Conservation (phyloP, 108 stramenopile species). For the Pseudonitzschia multistriata region DNA sequence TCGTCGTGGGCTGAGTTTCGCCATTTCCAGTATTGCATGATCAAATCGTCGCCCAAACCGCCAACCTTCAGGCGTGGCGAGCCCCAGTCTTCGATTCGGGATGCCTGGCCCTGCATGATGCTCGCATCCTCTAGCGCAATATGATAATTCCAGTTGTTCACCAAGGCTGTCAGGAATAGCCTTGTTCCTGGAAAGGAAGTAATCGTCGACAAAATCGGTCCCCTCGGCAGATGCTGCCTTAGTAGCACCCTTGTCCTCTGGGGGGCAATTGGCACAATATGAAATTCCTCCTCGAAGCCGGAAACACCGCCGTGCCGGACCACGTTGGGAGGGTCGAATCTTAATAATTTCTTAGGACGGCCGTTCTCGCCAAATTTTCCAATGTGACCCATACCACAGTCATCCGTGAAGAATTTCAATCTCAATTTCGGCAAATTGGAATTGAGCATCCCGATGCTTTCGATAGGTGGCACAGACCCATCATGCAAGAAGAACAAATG, state of each 20-base stretch:
- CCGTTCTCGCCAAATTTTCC: not conserved
- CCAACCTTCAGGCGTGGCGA: not conserved
- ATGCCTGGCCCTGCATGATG: slow-evolving; percentile 34
- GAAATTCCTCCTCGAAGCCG: slow-evolving; percentile 36
- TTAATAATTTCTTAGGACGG: slow-evolving; percentile 17
- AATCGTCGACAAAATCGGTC: slow-evolving; percentile 31
- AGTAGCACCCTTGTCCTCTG: slow-evolving; percentile 30
- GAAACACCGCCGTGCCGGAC: slow-evolving; percentile 38
- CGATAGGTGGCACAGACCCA: slow-evolving; percentile 33
- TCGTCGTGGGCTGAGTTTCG: not conserved
- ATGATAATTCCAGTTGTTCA: slow-evolving; percentile 41
- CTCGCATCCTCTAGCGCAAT: slow-evolving; percentile 32
- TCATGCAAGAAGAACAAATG: slow-evolving; percentile 39
- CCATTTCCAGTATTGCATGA: slow-evolving; percentile 1
- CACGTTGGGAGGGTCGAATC: slow-evolving; percentile 35
- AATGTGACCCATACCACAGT: slow-evolving; percentile 1
- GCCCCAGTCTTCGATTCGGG: slow-evolving; percentile 29
- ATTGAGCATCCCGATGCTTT: slow-evolving; percentile 20
- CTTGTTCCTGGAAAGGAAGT: slow-evolving; percentile 16
- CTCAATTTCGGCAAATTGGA: slow-evolving; percentile 18
- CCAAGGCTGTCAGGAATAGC: slow-evolving; percentile 15
- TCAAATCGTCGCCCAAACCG: slow-evolving; percentile 4
- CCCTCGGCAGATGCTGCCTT: slow-evolving; percentile 34
- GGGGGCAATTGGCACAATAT: slow-evolving; percentile 36
- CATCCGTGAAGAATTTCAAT: slow-evolving; percentile 6